These are phyloP conservation scores for Cyberlindnera amylophila DNA, from an alignment of 805 yeast genomes.

Conservation along the genomic window DNA sequence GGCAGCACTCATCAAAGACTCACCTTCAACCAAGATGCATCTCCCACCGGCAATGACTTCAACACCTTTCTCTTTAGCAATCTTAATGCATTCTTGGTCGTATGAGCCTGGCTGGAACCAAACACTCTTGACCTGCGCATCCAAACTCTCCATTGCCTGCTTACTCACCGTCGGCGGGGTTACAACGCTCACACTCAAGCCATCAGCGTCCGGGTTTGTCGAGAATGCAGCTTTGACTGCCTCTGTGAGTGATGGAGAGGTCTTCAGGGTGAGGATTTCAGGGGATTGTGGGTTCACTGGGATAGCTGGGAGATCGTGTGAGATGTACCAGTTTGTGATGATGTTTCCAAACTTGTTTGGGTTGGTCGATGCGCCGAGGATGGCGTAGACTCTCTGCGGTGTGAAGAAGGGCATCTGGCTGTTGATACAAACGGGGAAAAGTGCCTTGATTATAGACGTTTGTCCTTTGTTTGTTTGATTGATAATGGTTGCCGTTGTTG, in stretches of 20 bases:
- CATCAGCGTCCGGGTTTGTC: conserved; percentile 33
- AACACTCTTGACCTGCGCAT: conserved; percentile 44
- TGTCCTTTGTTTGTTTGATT: too few species aligned
- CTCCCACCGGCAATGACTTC: conserved; percentile 48
- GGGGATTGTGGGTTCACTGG: conserved; percentile 61
- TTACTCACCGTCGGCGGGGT: conserved; percentile 69
- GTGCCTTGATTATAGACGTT: too few species aligned
- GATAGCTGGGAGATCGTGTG: conserved; percentile 51
- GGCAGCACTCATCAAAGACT: conserved; percentile 37
- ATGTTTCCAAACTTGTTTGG: conserved; percentile 66
- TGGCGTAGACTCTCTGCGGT: conserved; percentile 51
- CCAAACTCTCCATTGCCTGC: conserved; percentile 38
- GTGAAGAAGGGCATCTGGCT: conserved; percentile 43
- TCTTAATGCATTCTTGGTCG: conserved; percentile 45
- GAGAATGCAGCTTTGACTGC: conserved; percentile 30
- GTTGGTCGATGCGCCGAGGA: conserved; percentile 68
- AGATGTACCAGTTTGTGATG: conserved; percentile 64
- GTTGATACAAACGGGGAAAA: too few species aligned
- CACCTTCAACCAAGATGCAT: conserved; percentile 73
- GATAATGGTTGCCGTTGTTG: background rate
- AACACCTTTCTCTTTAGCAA: conserved; percentile 33
- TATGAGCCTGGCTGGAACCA: conserved; percentile 89
- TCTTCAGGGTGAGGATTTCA: conserved; percentile 42
- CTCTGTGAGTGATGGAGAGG: conserved; percentile 26
- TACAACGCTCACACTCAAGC: conserved; percentile 60